Evolutionary conservation across 169 alveolate genomes (phyloP), one percentile per base, ranked within the genome.

Genomic region (Amoebophrya sp.): DNA sequence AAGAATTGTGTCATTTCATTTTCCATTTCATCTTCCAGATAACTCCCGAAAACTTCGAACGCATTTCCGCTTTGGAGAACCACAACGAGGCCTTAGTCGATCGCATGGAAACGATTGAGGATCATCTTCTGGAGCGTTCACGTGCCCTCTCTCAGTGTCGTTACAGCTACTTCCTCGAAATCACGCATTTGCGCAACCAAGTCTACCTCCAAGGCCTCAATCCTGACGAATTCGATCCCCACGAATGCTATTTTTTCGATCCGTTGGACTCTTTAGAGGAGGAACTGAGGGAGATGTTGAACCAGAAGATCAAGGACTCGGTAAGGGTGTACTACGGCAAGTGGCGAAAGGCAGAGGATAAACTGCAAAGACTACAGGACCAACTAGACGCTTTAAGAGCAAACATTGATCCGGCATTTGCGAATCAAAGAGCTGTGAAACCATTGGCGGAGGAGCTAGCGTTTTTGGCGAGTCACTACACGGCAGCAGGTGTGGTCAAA

Each of bases 291-390:
- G 83, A 65, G n/a, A 65, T 65, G 83, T 26, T 65, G 36, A 65
- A 65, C 83, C 83, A 65, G n/a, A 65, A 65, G n/a, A 65, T 65
- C 83, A 65, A 65, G 83, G 83, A 65, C 83, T 26, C 39, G 38
- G 83, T 65, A 65, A 29, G 83, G 38, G 83, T 65, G 26, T 65
- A 65, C 26, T 65, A 65, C n/a, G 83, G 83, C 39, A 65, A 65
- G 83, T 65, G 83, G 83, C 2, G 26, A 6, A 65, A 65, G 26
- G 83, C 83, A 12, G 83, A 65, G 83, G 83, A 1, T 36, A 1
- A 18, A 26, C 33, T 18, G 83, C 2, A 65, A 6, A 36, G n/a
- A 36, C 83, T 65, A 10, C 83, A 65, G 83, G 83, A 65, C 26
- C 83, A 36, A 36, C n/a, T 65, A 26, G 83, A 65, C 83, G 26